Evolutionary conservation across 2,329 filamentous ascomycete species (phyloP).

Genomic region (Alternaria brassicae): DNA sequence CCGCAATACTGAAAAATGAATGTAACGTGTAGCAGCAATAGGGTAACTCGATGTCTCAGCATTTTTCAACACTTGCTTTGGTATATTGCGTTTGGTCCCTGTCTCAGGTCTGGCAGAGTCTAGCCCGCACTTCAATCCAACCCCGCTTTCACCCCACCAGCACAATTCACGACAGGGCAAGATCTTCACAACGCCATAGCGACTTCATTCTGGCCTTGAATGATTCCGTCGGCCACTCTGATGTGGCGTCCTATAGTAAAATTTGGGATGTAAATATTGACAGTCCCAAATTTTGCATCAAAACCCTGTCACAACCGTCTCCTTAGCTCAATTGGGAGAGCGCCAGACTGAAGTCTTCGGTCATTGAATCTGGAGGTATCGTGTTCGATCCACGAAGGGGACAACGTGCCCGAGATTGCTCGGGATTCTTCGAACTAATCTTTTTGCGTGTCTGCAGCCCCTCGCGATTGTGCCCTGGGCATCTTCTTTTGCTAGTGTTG

Average conservation of each 20-base stretch:
- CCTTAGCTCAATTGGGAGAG: conserved; percentile 31
- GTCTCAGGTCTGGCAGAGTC: not conserved
- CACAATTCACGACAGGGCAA: not conserved
- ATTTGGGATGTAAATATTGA: accelerated
- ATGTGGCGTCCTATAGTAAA: accelerated
- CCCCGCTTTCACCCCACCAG: conserved; percentile 13
- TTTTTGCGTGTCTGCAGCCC: not conserved
- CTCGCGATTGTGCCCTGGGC: accelerated
- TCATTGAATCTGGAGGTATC: conserved; percentile 29
- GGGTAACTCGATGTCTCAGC: not conserved
- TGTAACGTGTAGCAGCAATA: not conserved
- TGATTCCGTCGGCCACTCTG: too few relatives aligned
- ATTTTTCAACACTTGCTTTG: not conserved
- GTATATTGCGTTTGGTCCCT: not conserved
- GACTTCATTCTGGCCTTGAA: too few relatives aligned
- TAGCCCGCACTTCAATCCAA: not conserved
- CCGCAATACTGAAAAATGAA: not conserved
- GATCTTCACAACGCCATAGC: not conserved
- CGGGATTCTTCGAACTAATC: conserved; percentile 20
- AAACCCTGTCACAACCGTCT: conserved; percentile 18
- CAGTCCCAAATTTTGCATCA: not conserved
- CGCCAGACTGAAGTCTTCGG: conserved; percentile 29
- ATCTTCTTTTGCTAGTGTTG: not conserved
- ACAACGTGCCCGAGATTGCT: conserved; percentile 25
- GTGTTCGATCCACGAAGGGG: conserved; percentile 29